Evolutionary conservation across 805 yeast species (phyloP).

Genomic region (Nematodospora valgi): DNA sequence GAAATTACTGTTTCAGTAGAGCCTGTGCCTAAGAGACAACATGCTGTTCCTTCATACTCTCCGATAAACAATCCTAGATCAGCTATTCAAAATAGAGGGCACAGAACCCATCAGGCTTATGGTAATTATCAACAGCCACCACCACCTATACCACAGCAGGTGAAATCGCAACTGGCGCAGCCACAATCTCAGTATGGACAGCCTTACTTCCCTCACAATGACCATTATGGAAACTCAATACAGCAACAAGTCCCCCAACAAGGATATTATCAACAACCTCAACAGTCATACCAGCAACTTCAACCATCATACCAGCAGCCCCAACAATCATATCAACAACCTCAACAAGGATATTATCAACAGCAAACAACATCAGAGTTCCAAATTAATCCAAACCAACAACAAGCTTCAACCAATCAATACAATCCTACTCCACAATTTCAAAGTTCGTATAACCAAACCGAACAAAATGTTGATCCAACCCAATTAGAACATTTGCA

Average conservation of each 20-base stretch:
- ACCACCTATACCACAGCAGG: no score
- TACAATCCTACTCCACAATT: constrained; percentile 8
- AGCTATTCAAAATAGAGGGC: constrained; percentile 4
- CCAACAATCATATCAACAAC: constrained; percentile 22
- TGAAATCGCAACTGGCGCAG: no score
- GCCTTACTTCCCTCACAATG: constrained; percentile 14
- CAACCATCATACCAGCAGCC: constrained; percentile 15
- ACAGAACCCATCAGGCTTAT: constrained; percentile 1
- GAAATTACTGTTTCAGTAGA: constrained; percentile 11
- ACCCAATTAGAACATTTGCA: constrained; percentile 9
- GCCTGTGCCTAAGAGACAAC: constrained; percentile 11
- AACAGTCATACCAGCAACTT: constrained; percentile 9
- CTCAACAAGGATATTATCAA: constrained; percentile 15
- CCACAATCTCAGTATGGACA: constrained; percentile 8
- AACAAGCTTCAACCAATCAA: constrained; percentile 2
- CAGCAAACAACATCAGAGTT: no score
- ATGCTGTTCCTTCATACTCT: constrained; percentile 7
- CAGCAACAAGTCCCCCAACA: constrained; percentile 5
- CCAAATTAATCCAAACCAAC: constrained; percentile 1
- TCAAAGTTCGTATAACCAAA: no score
- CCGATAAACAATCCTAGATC: constrained; percentile 10
- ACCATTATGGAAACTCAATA: constrained; percentile 1
- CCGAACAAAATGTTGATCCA: constrained; percentile 9
- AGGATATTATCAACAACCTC: constrained; percentile 9
- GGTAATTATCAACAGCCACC: not conserved